A percentile compares a stretch with the other conserved stretches of the same genome.
phyloP scores from a whole-genome alignment of 169 alveolate species.

The Cryptosporidium xiaoi region DNA sequence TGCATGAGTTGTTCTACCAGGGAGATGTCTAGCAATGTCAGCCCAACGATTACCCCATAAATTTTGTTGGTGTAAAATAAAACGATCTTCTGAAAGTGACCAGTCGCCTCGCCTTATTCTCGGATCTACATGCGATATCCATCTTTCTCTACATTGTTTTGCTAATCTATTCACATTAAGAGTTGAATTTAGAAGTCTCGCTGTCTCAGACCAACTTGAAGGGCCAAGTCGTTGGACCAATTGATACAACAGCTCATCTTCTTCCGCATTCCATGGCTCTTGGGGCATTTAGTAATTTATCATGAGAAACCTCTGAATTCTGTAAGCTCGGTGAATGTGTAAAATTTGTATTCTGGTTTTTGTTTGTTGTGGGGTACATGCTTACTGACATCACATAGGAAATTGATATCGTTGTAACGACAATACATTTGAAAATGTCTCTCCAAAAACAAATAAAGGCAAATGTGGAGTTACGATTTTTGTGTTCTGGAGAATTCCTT shows the following conservation, averaged over 20 bases:
- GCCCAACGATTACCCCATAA: slow-evolving; percentile 86
- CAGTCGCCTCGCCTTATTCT: slow-evolving; percentile 83
- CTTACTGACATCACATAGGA: slow-evolving; percentile 12
- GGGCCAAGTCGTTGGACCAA: slow-evolving; percentile 84
- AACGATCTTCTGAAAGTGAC: slow-evolving; percentile 83
- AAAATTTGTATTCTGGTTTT: slow-evolving; percentile 1
- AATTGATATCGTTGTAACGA: slow-evolving; percentile 72
- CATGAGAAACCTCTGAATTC: slow-evolving; percentile 41
- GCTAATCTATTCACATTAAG: slow-evolving; percentile 81
- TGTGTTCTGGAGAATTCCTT: slow-evolving; percentile 35
- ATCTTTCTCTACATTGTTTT: slow-evolving; percentile 87
- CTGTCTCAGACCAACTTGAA: slow-evolving; percentile 86
- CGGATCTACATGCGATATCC: slow-evolving; percentile 87
- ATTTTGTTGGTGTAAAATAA: slow-evolving; percentile 79
- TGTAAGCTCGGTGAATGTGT: background rate
- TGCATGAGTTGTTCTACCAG: slow-evolving; percentile 88
- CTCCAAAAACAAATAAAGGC: background rate
- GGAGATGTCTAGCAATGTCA: slow-evolving; percentile 81
- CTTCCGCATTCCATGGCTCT: slow-evolving; percentile 79
- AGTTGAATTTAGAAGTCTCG: slow-evolving; percentile 83
- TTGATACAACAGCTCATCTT: slow-evolving; percentile 83
- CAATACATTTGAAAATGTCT: slow-evolving; percentile 54
- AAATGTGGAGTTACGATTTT: slow-evolving; percentile 26
- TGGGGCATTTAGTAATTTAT: slow-evolving; percentile 72
- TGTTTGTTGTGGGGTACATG: slow-evolving; percentile 67